A percentile compares a stretch with the other conserved stretches of the same genome.
phyloP scores from a whole-genome alignment of 805 yeast species.

The Lipomyces yamadae region DNA sequence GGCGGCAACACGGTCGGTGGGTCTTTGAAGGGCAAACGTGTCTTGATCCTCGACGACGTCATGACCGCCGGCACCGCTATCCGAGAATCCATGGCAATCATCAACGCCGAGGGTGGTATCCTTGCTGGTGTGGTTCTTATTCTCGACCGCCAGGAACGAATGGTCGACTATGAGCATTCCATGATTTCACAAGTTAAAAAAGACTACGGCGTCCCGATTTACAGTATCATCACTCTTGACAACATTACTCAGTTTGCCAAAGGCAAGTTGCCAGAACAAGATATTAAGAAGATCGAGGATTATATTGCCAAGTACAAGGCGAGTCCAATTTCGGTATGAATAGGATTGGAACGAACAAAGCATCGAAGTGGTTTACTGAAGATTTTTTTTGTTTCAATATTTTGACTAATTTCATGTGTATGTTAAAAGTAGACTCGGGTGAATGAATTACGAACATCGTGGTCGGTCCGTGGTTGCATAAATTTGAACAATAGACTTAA shows the following conservation, averaged over 20 bases:
- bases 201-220: slow-evolving; percentile 78
- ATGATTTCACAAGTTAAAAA: slow-evolving; percentile 82
- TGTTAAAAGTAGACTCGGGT: too few relatives aligned
- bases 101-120: slow-evolving; percentile 67
- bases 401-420: too few relatives aligned
- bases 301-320: slow-evolving; percentile 29
- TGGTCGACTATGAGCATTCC: slow-evolving; percentile 69
- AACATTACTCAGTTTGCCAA: slow-evolving; percentile 63
- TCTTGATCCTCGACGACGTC: slow-evolving; percentile 92
- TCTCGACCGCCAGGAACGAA: slow-evolving; percentile 88
- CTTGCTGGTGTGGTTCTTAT: slow-evolving; percentile 89
- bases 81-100: slow-evolving; percentile 87
- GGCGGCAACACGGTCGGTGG: slow-evolving; percentile 95
- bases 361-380: too few relatives aligned
- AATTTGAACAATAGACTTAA: too few relatives aligned
- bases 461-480: too few relatives aligned
- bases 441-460: too few relatives aligned
- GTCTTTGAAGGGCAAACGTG: slow-evolving; percentile 67
- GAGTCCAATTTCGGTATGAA: slow-evolving; percentile 27
- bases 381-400: too few relatives aligned
- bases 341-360: not conserved
- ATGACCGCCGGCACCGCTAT: slow-evolving; percentile 99
- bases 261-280: slow-evolving; percentile 31
- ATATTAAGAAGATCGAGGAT: slow-evolving; percentile 33
- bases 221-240: slow-evolving; percentile 74